Percentiles rank a stretch among this genome's conserved stretches.
Evolutionary conservation across 2,329 filamentous ascomycete species (phyloP).

Genomic region (Colletotrichum truncatum): DNA sequence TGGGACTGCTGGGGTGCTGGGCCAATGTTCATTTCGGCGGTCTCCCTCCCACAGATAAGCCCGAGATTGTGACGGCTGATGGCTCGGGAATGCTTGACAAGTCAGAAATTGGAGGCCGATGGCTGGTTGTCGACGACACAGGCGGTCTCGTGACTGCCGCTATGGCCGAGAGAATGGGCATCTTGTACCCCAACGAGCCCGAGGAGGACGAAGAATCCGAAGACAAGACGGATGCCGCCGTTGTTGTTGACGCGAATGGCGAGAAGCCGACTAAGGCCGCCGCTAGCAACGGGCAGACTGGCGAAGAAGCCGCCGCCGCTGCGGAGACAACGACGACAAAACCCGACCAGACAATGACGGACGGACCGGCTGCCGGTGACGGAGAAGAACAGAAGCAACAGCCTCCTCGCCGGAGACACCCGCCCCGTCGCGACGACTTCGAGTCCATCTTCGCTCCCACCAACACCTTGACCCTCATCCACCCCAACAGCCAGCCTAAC

Average conservation of each 20-base stretch:
- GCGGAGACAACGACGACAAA: constrained; percentile 1
- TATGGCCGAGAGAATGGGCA: constrained; percentile 88
- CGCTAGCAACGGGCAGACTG: background rate
- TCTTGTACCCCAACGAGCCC: constrained; percentile 65
- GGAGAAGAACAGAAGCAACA: constrained; percentile 3
- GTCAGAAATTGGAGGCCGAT: constrained; percentile 57
- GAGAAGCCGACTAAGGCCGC: constrained; percentile 6
- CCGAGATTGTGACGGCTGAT: constrained; percentile 33
- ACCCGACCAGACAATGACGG: background rate
- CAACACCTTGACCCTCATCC: constrained; percentile 84
- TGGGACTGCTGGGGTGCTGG: constrained; percentile 84
- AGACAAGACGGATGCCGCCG: constrained; percentile 29
- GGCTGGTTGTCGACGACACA: constrained; percentile 88
- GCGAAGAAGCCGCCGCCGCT: background rate
- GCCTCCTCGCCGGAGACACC: constrained; percentile 5
- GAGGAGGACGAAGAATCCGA: constrained; percentile 40
- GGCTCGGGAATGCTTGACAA: constrained; percentile 80
- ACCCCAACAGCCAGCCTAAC: constrained; percentile 87
- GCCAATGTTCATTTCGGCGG: constrained; percentile 84
- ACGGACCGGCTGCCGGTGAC: background rate
- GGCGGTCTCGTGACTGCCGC: constrained; percentile 84
- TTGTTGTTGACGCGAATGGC: constrained; percentile 14
- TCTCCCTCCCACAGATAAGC: constrained; percentile 39
- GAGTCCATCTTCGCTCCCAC: constrained; percentile 72
- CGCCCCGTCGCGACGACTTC: constrained; percentile 53